Base-by-base conservation (phyloP, 495 filamentous ascomycete species). In the Penicillium diatomitis region DNA sequence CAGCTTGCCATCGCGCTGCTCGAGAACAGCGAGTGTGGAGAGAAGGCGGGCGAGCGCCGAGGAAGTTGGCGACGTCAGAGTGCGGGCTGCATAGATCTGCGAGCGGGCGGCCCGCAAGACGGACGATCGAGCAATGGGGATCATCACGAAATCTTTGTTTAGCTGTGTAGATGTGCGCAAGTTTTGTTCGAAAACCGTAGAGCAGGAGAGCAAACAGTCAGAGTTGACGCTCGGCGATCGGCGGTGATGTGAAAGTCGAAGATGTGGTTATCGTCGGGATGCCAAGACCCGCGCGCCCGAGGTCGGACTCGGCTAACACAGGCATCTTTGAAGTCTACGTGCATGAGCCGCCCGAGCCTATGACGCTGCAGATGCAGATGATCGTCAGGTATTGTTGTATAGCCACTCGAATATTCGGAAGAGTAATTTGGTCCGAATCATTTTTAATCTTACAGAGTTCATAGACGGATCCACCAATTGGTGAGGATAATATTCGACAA, bases 1-100 rank as follows among this genome's bases (percentile, higher is more conserved):
- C 54, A 98, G 78, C 66, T 89, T 83, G 51, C 94, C 92, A 57
- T 95, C 86, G 62, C 83, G 83, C 68, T 98, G 92, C 68, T 98
- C 92, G 52, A 98, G 83, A 39, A 97, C 70, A 36, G 90, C 90
- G 35, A 98, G 81, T 40, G 88, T 90, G 39, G 88, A 95, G 42
- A 96, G 75, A 46, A 95, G 74, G 55, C 88, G 80, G 57, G 79
- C 73, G 55, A 87, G 69, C 45, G 77, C 68, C 46, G 71, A 73
- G 46, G 54, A 55, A 49, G 64, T 63, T 55, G 69, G 58, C 52
- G 57, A 54, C 53, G 62, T 63, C 47, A 64, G 55, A 12, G 58
- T 42, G 31, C 56, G 61, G 47, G 63, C 58, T 10, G 63, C 50
- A 46, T 52, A 53, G 39, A 72, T 50, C 54, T 70, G 66, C 46